A percentile compares a stretch with the other conserved stretches of the same genome.
Conservation (phyloP, 169 alveolate species). For the Perkinsus marinus region DNA sequence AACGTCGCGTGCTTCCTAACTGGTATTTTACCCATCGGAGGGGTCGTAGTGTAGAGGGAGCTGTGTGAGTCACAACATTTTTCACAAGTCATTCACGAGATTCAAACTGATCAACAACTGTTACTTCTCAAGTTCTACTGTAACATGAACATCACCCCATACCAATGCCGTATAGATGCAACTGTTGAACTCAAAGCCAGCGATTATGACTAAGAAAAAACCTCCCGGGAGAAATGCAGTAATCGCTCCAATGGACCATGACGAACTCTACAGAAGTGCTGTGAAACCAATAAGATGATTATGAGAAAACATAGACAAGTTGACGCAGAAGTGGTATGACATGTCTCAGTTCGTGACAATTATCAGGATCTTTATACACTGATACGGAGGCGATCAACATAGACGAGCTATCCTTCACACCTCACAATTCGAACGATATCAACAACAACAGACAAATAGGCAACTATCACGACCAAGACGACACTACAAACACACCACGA, state of each 20-base stretch:
- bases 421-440: background rate
- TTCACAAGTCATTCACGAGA: background rate
- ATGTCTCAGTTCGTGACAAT: background rate
- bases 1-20: background rate
- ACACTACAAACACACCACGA: background rate
- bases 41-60: background rate
- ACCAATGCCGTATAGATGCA: too few relatives aligned
- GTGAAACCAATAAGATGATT: too few relatives aligned
- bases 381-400: background rate
- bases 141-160: too few relatives aligned
- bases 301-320: too few relatives aligned
- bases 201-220: too few relatives aligned
- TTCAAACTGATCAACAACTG: too few relatives aligned
- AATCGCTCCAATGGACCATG: too few relatives aligned
- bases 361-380: background rate
- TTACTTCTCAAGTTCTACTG: too few relatives aligned
- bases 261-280: too few relatives aligned
- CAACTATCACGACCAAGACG: background rate
- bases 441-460: background rate
- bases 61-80: background rate
- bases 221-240: too few relatives aligned
- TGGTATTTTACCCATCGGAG: background rate
- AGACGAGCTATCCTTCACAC: background rate
- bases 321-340: background rate
- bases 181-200: too few relatives aligned